These are phyloP conservation scores for Celoporthe dispersa DNA, from an alignment of 2,329 filamentous ascomycete genomes.

Conservation along the genomic window DNA sequence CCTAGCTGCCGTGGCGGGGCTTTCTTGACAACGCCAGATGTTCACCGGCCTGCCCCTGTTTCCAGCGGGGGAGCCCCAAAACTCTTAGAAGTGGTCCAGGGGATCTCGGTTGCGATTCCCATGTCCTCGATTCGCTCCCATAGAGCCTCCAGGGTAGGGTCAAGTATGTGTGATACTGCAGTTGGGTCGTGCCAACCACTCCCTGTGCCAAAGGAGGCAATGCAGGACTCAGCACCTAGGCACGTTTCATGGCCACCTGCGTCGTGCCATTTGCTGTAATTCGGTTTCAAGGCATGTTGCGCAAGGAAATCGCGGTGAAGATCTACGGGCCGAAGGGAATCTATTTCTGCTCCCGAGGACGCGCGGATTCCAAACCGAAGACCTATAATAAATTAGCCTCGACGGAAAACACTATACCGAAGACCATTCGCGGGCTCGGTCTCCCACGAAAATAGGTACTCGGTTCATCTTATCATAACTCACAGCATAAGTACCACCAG, in stretches of 20 bases:
- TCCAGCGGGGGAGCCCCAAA: background rate
- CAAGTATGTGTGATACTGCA: background rate
- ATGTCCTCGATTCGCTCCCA: background rate
- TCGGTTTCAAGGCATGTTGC: background rate
- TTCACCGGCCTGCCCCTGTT: background rate
- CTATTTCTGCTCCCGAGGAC: background rate
- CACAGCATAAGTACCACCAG: background rate
- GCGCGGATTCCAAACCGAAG: background rate
- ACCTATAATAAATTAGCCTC: background rate
- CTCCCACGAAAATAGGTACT: background rate
- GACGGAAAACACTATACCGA: background rate
- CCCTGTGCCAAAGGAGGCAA: background rate
- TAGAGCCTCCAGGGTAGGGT: background rate
- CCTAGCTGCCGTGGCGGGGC: constrained; percentile 7
- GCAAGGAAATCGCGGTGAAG: background rate
- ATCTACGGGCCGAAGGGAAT: background rate
- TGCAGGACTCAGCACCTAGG: background rate
- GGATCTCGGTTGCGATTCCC: background rate
- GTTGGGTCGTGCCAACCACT: background rate
- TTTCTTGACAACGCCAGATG: background rate
- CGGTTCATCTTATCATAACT: background rate
- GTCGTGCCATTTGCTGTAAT: background rate
- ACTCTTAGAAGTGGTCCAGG: background rate
- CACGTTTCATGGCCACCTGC: background rate
- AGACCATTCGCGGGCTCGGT: background rate